Base-by-base conservation (phyloP, 2,329 filamentous ascomycete genomes). In the Diaporthe sp. region DNA sequence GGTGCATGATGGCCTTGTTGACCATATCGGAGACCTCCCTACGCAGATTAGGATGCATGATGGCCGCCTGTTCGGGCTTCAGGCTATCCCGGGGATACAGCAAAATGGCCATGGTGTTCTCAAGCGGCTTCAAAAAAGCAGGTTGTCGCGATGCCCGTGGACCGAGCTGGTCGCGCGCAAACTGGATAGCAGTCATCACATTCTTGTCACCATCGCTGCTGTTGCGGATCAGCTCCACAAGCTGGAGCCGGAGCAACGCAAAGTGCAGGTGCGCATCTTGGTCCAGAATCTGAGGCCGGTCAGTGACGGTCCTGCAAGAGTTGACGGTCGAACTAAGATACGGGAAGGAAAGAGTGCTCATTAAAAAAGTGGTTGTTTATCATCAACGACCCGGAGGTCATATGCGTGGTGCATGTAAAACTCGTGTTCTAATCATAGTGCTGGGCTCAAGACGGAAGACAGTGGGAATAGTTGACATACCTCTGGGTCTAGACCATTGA, bases 361-460 rank as follows among this genome's bases (percentile, higher is more conserved):
- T 95, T 92, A 77, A 84, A 82, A 85, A 86, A 86, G 89, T 91
- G 89, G 89, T 90, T 91, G 88, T 92, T 92, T 91, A 90, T 98
- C 96, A 97, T 97, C 97, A 97, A 91, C 85, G 91, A 92, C 92
- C 91, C 88, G 88, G 90, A 92, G 91, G 89, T 88, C 88, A 91
- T 98, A 97, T 95, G 97, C 95, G 97, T 99, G 97, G 97, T 99
- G 97, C 97, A 99, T 99, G 96, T 97, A 92, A 68, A 68, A 93
- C 89, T 90, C 87, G 81, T 83, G 81, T 88, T 94, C 88, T 98
- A 98, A 99, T 99, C 97, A 97, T 96, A 85, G 90, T 89, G 90
- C 86, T 75, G 78, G 76, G 59, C 68, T 76, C 61, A 68, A 27
- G 15, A 58, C 44, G 22, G 15, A 71, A 55, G 63, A 55, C 71